Evolutionary conservation across 257 asterid species (phyloP), one percentile per base, ranked within the genome.

Genomic region (Paraleonurus japonicus): DNA sequence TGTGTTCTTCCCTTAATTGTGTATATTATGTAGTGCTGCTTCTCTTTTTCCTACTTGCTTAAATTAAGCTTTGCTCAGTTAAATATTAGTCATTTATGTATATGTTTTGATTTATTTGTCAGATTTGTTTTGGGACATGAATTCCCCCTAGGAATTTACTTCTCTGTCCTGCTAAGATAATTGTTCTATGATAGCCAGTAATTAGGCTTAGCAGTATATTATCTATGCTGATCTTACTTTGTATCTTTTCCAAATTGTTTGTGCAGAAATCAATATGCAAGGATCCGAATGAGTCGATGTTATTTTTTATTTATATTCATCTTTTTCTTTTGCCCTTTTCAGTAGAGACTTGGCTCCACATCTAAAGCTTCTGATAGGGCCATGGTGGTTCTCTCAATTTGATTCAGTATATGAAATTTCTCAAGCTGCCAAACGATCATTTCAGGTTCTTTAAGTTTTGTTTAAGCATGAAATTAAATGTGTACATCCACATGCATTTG

Each of bases 321-420:
- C 63, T 32, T 12, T 67, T 73, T 51, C 61, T 69, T 61, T 73
- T 70, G 72, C 55, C 71, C 41, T 78, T 86, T 78, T 24, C 97
- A 95, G 99, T 33, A 88, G 99, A 84, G 97, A 87, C 48, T 79
- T 95, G 86, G 98, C 98, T 82, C 98, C 95, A 33, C 89, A 92
- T 76, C 81, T 95, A 76, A 95, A 89, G 86, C 85, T 78, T 76
- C 79, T 95, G 69, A 88, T 95, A 81, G 99, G 99, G 79, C 97
- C 99, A 5, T 95, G 99, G 99, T 95, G 99, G 98, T 87, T 88
- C 83, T 88, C 99, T 78, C 99, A 95, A 67, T 95, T 95, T 79
- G 99, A 95, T 87, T 92, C 95, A 60, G 83, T 70, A 66, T 69
- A 75, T 82, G 99, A 95, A 83, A 96, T 92, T 81, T 89, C 99